Conservation (phyloP, 1,139 yeast genomes). For the Kurtzmaniella quercitrusa region DNA sequence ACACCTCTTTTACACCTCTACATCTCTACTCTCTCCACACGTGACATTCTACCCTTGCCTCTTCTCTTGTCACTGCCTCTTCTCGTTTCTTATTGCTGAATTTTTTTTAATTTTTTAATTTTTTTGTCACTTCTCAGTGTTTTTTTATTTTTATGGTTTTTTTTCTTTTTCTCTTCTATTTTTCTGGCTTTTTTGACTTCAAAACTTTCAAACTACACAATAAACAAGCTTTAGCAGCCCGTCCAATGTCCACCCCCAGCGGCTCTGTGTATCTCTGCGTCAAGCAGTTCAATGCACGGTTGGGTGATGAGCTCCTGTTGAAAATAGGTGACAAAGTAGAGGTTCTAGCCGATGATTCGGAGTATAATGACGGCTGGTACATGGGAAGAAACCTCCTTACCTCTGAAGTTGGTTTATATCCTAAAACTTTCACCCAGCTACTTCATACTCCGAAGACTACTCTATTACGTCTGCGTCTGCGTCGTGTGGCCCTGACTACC, state of each 20-base stretch:
- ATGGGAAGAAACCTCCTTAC: slow-evolving; percentile 75
- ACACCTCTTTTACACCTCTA: too few relatives aligned
- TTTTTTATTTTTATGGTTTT: too few relatives aligned
- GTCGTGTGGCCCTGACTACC: slow-evolving; percentile 36
- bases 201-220: not conserved
- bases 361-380: slow-evolving; percentile 98
- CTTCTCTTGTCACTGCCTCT: too few relatives aligned
- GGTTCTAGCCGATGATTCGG: slow-evolving; percentile 87
- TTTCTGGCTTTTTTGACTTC: not conserved
- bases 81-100: too few relatives aligned
- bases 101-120: too few relatives aligned
- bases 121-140: too few relatives aligned
- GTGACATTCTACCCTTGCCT: too few relatives aligned
- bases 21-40: too few relatives aligned
- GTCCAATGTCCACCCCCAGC: slow-evolving; percentile 1
- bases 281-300: slow-evolving; percentile 79
- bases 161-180: too few relatives aligned
- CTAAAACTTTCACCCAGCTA: slow-evolving; percentile 73
- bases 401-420: slow-evolving; percentile 79
- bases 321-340: slow-evolving; percentile 82
- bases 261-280: slow-evolving; percentile 50
- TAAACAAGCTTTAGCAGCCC: slow-evolving; percentile 1
- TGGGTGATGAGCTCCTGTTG: slow-evolving; percentile 84
- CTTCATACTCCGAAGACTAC: slow-evolving; percentile 20
- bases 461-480: slow-evolving; percentile 55